A percentile compares a stretch with the other conserved stretches of the same genome.
Evolutionary conservation across 176 grass and related monocot genomes (phyloP).

Genomic region (Melocanna baccifera): DNA sequence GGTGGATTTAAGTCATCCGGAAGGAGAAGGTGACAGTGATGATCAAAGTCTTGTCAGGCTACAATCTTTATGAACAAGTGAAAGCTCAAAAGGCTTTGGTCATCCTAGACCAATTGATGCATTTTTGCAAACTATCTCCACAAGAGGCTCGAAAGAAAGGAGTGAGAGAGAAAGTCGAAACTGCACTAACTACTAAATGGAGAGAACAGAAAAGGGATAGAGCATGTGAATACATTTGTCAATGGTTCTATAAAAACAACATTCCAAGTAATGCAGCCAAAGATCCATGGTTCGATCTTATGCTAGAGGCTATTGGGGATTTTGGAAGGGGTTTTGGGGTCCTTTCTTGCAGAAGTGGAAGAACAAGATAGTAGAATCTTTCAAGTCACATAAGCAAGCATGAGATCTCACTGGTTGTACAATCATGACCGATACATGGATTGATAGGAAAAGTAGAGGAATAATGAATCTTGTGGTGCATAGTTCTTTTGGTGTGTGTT

Average conservation of each 20-base stretch:
- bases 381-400: neutral
- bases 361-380: neutral
- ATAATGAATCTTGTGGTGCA: neutral
- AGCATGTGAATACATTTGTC: slow-evolving; percentile 8
- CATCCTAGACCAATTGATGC: neutral
- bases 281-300: neutral
- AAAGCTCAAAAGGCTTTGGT: neutral
- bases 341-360: slow-evolving; percentile 15
- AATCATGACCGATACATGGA: neutral
- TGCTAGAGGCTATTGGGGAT: neutral
- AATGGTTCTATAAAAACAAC: neutral
- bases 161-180: neutral
- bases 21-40: neutral
- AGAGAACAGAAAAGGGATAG: neutral
- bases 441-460: neutral
- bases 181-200: neutral
- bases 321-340: neutral
- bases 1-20: neutral
- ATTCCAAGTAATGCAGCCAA: neutral
- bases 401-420: neutral
- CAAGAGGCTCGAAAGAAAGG: neutral
- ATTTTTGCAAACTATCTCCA: neutral
- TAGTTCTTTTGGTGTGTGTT: neutral
- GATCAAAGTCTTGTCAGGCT: neutral
- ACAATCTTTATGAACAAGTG: neutral